phyloP scores from a whole-genome alignment of 768 basidiomycete species.

The Hortiboletus campestris region DNA sequence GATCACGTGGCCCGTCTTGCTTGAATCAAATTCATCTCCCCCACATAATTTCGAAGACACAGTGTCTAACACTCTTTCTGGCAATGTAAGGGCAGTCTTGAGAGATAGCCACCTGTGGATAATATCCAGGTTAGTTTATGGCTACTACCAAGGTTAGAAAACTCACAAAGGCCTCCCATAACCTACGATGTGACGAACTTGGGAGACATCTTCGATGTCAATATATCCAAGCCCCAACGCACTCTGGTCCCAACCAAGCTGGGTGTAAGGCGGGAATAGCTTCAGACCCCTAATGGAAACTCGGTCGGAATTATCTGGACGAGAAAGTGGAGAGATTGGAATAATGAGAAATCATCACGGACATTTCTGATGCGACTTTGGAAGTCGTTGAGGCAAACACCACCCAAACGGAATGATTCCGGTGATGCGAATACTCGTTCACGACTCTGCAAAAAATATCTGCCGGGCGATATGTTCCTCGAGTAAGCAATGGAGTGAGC shows the following conservation, averaged over 20 bases:
- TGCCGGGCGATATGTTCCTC: too few relatives aligned
- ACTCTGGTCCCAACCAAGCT: conserved; percentile 18
- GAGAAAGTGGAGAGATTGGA: neutral
- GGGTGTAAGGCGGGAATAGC: conserved; percentile 6
- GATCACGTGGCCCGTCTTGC: neutral
- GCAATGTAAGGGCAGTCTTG: neutral
- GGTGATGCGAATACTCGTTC: too few relatives aligned
- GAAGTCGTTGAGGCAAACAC: too few relatives aligned
- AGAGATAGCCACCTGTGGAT: conserved; percentile 8
- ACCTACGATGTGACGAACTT: neutral
- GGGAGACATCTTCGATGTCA: neutral
- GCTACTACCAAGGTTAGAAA: neutral
- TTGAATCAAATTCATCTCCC: too few relatives aligned
- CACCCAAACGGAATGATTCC: too few relatives aligned
- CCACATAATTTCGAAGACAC: too few relatives aligned
- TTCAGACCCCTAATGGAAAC: neutral
- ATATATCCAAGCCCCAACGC: neutral
- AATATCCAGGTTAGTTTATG: neutral
- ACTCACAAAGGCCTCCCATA: too few relatives aligned
- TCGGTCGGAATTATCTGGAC: conserved; percentile 9
- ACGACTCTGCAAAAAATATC: too few relatives aligned
- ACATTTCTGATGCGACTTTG: too few relatives aligned
- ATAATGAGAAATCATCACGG: neutral
- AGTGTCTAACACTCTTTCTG: neutral
- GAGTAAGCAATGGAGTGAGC: too few relatives aligned